These are phyloP conservation scores for Eucommia ulmoides DNA, from an alignment of 257 asterid species.

Conservation along the genomic window DNA sequence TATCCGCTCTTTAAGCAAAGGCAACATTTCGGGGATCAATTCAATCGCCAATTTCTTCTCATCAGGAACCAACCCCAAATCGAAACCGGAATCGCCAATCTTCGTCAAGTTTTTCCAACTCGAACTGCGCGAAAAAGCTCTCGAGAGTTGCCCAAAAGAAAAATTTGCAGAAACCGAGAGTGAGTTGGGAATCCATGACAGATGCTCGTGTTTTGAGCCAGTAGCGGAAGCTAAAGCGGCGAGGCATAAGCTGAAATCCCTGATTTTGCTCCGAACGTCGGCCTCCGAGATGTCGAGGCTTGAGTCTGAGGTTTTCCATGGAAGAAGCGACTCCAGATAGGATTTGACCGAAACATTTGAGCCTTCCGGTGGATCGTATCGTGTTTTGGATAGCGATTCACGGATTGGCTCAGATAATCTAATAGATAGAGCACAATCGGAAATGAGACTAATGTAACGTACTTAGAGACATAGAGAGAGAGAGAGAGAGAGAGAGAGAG, in stretches of 20 bases:
- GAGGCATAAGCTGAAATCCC: constrained; percentile 50
- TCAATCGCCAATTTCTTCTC: constrained; percentile 52
- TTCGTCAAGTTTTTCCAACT: constrained; percentile 26
- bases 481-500: neutral
- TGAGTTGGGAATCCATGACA: constrained; percentile 52
- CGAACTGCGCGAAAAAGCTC: constrained; percentile 21
- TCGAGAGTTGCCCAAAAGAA: constrained; percentile 35
- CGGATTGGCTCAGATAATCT: constrained; percentile 44
- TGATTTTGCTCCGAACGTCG: constrained; percentile 15
- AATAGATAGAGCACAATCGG: constrained; percentile 11
- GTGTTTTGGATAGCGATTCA: constrained; percentile 26
- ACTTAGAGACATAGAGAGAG: neutral
- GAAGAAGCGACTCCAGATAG: constrained; percentile 41
- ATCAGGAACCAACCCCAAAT: constrained; percentile 27
- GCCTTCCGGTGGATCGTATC: constrained; percentile 52
- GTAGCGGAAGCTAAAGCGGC: constrained; percentile 70
- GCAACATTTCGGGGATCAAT: constrained; percentile 48
- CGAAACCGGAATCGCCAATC: constrained; percentile 47
- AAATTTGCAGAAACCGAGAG: constrained; percentile 35
- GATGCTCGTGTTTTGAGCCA: constrained; percentile 40
- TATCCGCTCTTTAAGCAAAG: constrained; percentile 44
- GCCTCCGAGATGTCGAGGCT: constrained; percentile 15
- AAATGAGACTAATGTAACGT: neutral
- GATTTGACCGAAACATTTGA: constrained; percentile 51
- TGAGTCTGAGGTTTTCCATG: constrained; percentile 2